Conservation (phyloP, 768 basidiomycete genomes). For the Phaffia tasmanica region DNA sequence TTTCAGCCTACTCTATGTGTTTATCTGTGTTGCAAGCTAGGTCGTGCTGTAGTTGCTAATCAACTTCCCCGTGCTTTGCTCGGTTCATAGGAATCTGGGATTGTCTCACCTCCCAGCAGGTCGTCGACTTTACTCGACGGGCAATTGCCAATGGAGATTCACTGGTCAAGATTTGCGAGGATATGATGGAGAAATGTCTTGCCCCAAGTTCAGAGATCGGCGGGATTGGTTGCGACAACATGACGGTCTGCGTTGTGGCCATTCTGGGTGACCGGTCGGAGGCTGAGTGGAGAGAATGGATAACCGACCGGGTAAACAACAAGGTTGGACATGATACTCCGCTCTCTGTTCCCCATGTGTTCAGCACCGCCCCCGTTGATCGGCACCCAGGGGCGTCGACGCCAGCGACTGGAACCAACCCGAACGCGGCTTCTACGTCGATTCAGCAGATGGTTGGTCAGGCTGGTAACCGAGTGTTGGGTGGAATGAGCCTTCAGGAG, state of each 20-base stretch:
- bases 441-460: slow-evolving; percentile 6
- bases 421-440: slow-evolving; percentile 11
- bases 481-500: slow-evolving; percentile 23
- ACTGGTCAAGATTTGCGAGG: slow-evolving; percentile 72
- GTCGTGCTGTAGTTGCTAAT: neutral
- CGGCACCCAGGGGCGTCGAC: slow-evolving; percentile 11
- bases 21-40: neutral
- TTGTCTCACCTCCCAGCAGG: slow-evolving; percentile 84
- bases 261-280: slow-evolving; percentile 74
- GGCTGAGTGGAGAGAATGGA: slow-evolving; percentile 86
- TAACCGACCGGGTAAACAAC: slow-evolving; percentile 66
- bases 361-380: slow-evolving; percentile 34
- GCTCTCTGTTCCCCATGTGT: slow-evolving; percentile 60
- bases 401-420: slow-evolving; percentile 28
- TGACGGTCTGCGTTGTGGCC: slow-evolving; percentile 89
- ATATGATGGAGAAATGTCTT: slow-evolving; percentile 82
- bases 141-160: slow-evolving; percentile 66
- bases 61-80: neutral
- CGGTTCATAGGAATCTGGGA: slow-evolving; percentile 84
- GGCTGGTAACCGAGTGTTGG: slow-evolving; percentile 22
- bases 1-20: neutral
- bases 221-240: slow-evolving; percentile 97
- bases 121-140: slow-evolving; percentile 74
- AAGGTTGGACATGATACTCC: slow-evolving; percentile 71
- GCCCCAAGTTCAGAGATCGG: slow-evolving; percentile 86